These are phyloP conservation scores for Glebionis coronaria DNA, from an alignment of 129 eudicot species.

Conservation along the genomic window DNA sequence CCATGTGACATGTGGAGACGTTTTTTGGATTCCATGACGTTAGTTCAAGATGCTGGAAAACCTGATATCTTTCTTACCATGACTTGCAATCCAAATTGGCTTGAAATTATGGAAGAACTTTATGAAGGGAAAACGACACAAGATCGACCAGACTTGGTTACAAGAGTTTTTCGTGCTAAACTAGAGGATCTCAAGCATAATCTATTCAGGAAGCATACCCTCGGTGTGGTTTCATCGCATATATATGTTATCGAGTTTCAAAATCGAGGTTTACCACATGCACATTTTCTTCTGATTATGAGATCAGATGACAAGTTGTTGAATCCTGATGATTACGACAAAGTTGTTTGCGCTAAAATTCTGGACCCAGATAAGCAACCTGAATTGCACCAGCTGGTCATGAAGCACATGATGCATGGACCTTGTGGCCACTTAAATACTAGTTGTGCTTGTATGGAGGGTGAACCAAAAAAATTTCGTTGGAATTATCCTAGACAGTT, in stretches of 20 bases:
- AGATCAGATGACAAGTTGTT: not conserved
- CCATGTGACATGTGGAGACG: constrained; percentile 26
- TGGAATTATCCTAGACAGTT: not conserved
- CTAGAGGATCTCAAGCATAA: not conserved
- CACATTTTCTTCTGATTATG: not conserved
- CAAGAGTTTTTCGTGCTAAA: constrained; percentile 19
- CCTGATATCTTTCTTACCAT: constrained; percentile 34
- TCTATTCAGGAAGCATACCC: too few relatives aligned
- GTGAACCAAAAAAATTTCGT: not conserved
- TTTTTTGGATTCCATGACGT: constrained; percentile 27
- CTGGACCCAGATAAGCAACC: not conserved
- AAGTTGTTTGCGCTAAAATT: not conserved
- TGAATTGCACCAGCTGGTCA: not conserved
- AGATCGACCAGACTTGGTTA: constrained; percentile 23
- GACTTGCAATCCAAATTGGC: too few relatives aligned
- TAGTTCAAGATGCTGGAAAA: constrained; percentile 18
- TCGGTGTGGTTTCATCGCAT: too few relatives aligned
- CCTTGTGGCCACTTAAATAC: not conserved
- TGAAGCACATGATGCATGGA: not conserved
- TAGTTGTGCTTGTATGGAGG: too few relatives aligned
- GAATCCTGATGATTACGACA: not conserved
- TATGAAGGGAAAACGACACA: not conserved
- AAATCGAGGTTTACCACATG: not conserved
- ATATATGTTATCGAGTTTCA: too few relatives aligned
- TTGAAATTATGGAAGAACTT: too few relatives aligned